Conservation (phyloP, 345 rosid species). For the Sonneratia caseolaris region DNA sequence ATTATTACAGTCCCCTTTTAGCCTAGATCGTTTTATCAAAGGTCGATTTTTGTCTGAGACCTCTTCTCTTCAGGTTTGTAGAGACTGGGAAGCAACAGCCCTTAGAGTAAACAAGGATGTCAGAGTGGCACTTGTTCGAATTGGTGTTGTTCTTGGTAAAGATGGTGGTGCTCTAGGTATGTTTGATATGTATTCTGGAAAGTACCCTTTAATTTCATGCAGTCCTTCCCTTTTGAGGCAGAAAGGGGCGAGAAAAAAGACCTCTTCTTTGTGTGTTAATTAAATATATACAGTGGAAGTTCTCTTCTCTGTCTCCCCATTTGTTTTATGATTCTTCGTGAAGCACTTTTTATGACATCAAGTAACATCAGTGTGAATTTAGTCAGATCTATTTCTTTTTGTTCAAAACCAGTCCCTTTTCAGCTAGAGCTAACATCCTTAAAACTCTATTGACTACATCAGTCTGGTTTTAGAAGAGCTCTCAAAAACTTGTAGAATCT, state of each 20-base stretch:
- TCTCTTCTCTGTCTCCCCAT: not conserved
- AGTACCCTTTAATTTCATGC: not conserved
- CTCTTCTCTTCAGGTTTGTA: constrained; percentile 55
- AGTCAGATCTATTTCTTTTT: not conserved
- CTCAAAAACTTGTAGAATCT: not conserved
- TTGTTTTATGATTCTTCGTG: not conserved
- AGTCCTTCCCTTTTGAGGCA: not conserved
- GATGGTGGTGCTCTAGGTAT: constrained; percentile 96
- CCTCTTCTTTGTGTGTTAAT: not conserved
- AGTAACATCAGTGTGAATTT: not conserved
- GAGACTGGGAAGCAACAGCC: constrained; percentile 91
- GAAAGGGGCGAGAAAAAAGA: not conserved
- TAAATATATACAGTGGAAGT: not conserved
- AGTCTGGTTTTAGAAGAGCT: not conserved
- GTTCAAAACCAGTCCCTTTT: not conserved
- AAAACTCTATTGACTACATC: not conserved
- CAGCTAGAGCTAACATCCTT: not conserved
- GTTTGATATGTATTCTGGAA: not conserved
- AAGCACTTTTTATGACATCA: not conserved
- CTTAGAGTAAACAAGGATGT: constrained; percentile 61
- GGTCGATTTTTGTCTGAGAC: not conserved
- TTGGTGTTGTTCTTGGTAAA: constrained; percentile 94
- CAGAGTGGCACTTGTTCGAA: constrained; percentile 75
- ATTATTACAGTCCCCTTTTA: not conserved
- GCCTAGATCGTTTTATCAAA: not conserved